phyloP scores from a whole-genome alignment of 2,329 filamentous ascomycete species.

The Graphium sp. region DNA sequence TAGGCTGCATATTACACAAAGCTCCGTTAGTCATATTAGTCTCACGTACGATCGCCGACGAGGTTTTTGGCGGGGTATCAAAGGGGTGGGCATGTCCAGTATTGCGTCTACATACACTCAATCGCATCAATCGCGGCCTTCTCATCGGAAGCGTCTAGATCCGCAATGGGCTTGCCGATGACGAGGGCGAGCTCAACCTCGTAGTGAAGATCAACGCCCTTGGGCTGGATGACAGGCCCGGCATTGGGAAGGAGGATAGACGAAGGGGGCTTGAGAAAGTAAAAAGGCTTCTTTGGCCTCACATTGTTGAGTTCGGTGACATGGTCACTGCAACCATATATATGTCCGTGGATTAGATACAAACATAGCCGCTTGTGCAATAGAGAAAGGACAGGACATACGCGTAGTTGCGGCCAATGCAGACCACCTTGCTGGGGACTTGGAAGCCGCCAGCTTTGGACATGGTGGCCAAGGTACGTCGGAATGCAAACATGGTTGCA shows the following conservation, averaged over 20 bases:
- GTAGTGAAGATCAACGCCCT: constrained; percentile 76
- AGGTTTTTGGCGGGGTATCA: too few relatives aligned
- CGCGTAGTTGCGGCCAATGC: constrained; percentile 95
- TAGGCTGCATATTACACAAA: constrained; percentile 64
- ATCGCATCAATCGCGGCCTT: constrained; percentile 69
- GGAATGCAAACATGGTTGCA: constrained; percentile 18
- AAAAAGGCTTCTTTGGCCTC: constrained; percentile 89
- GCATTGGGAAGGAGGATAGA: constrained; percentile 66
- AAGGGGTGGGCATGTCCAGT: neutral
- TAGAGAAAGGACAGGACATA: constrained; percentile 24
- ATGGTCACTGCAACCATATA: constrained; percentile 50
- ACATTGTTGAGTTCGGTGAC: constrained; percentile 79
- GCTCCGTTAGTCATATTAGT: constrained; percentile 6
- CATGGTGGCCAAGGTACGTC: constrained; percentile 19
- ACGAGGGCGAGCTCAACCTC: constrained; percentile 88
- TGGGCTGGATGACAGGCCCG: constrained; percentile 67
- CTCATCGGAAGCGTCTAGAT: constrained; percentile 59
- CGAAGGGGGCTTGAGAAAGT: constrained; percentile 91
- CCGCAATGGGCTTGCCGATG: constrained; percentile 64
- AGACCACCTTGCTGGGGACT: constrained; percentile 61
- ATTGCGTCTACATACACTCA: constrained; percentile 38
- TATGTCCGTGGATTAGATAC: constrained; percentile 2
- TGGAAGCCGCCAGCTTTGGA: constrained; percentile 29
- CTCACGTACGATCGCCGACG: too few relatives aligned
- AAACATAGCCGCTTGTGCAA: constrained; percentile 3